Conservation (phyloP, 345 rosid genomes). For the Physaria fendleri region DNA sequence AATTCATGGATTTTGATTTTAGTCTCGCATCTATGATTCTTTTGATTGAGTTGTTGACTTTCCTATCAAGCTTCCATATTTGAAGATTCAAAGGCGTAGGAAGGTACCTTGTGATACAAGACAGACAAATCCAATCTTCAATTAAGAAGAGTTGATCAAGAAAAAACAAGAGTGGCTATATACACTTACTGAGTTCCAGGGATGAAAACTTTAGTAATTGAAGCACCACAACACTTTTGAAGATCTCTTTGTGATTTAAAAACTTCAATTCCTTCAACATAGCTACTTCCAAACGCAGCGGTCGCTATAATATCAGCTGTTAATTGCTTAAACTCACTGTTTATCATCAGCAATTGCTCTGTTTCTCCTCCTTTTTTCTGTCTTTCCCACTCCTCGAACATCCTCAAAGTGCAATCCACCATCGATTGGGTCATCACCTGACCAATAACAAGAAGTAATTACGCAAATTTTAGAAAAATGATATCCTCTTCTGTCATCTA, state of each 20-base stretch:
- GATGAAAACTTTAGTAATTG: constrained; percentile 7
- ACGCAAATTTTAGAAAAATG: no score
- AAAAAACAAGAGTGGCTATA: no score
- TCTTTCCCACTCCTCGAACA: constrained; percentile 29
- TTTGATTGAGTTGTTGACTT: constrained; percentile 19
- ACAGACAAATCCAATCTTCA: not conserved
- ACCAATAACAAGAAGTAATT: no score
- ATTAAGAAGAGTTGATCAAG: no score
- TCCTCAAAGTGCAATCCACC: constrained; percentile 5
- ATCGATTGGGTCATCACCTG: constrained; percentile 27
- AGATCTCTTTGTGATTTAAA: constrained; percentile 32
- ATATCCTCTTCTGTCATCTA: no score
- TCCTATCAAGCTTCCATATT: constrained; percentile 37
- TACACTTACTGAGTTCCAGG: constrained; percentile 34
- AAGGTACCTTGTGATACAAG: constrained; percentile 26
- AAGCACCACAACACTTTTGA: constrained; percentile 4
- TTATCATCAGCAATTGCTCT: not conserved
- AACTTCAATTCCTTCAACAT: constrained; percentile 28
- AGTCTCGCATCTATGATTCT: constrained; percentile 26
- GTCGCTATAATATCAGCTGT: constrained; percentile 37
- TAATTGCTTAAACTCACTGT: constrained; percentile 23
- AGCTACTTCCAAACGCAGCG: constrained; percentile 39
- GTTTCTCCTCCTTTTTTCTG: constrained; percentile 9
- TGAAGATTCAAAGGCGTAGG: constrained; percentile 33
- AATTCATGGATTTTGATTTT: not conserved